Percentiles rank a stretch among this genome's conserved stretches.
phyloP scores from a whole-genome alignment of 306 rosid genomes.

The Trichosanthes truncata region DNA sequence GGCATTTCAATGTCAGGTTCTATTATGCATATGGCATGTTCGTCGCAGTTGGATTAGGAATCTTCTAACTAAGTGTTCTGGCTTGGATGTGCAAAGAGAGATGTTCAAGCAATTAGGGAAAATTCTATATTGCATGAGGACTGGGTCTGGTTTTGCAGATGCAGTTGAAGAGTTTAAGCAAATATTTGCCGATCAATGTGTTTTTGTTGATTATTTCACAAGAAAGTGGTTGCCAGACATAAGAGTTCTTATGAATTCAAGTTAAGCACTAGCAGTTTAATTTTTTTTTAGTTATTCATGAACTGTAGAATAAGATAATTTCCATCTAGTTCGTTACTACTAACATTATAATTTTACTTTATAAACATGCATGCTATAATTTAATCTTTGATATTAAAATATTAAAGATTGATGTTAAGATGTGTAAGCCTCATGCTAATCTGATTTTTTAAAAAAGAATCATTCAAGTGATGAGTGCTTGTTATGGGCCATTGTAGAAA shows the following conservation, averaged over 20 bases:
- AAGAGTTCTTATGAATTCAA: conserved; percentile 28
- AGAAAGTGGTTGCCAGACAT: conserved; percentile 44
- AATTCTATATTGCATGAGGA: conserved; percentile 51
- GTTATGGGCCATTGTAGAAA: not conserved
- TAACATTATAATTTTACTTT: not conserved
- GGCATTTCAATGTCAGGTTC: conserved; percentile 57
- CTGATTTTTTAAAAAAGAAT: not conserved
- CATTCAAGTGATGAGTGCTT: not conserved
- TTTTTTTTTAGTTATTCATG: not conserved
- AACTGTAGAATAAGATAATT: not conserved
- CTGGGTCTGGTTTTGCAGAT: conserved; percentile 43
- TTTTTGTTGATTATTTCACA: conserved; percentile 61
- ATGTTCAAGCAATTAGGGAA: conserved; percentile 58
- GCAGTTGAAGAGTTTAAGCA: conserved; percentile 68
- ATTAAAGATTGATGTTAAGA: no score
- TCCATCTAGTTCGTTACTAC: not conserved
- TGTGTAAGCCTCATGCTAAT: not conserved
- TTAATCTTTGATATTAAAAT: not conserved
- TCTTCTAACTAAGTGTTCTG: conserved; percentile 48
- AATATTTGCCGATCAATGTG: conserved; percentile 68
- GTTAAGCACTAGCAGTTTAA: not conserved
- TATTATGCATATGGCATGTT: conserved; percentile 60
- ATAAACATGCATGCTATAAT: not conserved
- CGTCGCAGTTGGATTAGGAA: conserved; percentile 59
- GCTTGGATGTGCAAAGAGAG: conserved; percentile 54